These are phyloP conservation scores for Agastache rugosa DNA, from an alignment of 257 asterid genomes.

Conservation along the genomic window DNA sequence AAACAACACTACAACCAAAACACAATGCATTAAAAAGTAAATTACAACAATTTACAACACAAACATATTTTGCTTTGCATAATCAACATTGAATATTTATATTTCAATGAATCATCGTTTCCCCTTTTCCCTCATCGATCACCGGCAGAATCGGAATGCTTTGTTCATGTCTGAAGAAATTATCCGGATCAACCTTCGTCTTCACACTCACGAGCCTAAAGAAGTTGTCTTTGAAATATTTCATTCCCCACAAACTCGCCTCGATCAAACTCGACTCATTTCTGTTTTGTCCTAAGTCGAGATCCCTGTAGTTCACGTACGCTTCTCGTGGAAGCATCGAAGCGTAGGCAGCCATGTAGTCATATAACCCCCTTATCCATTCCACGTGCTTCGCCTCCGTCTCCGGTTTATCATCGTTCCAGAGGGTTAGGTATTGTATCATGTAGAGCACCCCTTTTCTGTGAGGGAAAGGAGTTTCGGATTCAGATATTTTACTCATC, in stretches of 20 bases:
- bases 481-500: constrained; percentile 64
- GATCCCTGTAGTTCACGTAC: constrained; percentile 72
- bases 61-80: not conserved
- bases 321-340: constrained; percentile 68
- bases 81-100: not conserved
- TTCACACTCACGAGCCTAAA: constrained; percentile 55
- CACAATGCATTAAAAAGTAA: not conserved
- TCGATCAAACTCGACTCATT: constrained; percentile 46
- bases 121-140: constrained; percentile 16
- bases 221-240: constrained; percentile 60
- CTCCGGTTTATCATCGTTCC: constrained; percentile 53
- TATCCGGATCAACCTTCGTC: constrained; percentile 61
- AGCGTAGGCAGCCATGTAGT: constrained; percentile 61
- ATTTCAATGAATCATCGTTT: constrained; percentile 41
- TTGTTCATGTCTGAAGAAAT: constrained; percentile 69
- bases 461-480: constrained; percentile 66
- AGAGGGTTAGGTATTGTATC: constrained; percentile 56
- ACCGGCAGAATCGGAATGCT: constrained; percentile 59
- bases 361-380: constrained; percentile 60
- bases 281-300: constrained; percentile 57
- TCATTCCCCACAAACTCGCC: constrained; percentile 64
- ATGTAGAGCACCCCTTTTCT: constrained; percentile 57
- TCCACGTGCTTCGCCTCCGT: constrained; percentile 50
- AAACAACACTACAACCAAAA: not conserved
- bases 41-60: not conserved